Percentiles rank a stretch among this genome's conserved stretches.
These are phyloP conservation scores for Nannochloropsis salina DNA, from an alignment of 108 stramenopile genomes.

Conservation along the genomic window DNA sequence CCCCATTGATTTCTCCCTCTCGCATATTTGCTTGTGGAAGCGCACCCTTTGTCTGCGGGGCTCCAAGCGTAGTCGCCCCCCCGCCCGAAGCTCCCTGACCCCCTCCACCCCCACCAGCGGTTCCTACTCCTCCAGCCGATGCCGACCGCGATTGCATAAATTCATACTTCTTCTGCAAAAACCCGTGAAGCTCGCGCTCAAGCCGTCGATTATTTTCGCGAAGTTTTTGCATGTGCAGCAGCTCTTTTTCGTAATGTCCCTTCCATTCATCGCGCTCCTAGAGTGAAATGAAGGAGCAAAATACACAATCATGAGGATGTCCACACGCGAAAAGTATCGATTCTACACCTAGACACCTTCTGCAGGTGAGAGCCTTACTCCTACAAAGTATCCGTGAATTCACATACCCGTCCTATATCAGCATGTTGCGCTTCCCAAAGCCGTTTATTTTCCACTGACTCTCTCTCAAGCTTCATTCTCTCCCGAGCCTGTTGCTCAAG, in stretches of 20 bases:
- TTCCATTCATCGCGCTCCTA: slow-evolving; percentile 20
- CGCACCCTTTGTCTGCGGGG: background rate
- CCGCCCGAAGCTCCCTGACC: background rate
- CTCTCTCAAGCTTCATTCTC: slow-evolving; percentile 20
- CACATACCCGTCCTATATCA: background rate
- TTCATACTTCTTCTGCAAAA: background rate
- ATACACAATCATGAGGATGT: too few species aligned
- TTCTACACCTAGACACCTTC: too few species aligned
- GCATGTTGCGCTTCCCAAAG: slow-evolving; percentile 15
- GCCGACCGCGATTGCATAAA: background rate
- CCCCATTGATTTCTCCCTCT: background rate
- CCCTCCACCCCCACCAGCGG: background rate
- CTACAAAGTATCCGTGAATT: too few species aligned
- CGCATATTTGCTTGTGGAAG: background rate
- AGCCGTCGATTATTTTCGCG: slow-evolving; percentile 17
- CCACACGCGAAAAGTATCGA: too few species aligned
- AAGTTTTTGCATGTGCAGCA: slow-evolving; percentile 12
- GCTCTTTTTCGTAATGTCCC: slow-evolving; percentile 3
- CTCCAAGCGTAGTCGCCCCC: too few species aligned
- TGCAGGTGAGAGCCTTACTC: too few species aligned
- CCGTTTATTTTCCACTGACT: background rate
- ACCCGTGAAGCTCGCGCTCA: background rate
- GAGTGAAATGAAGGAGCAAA: background rate
- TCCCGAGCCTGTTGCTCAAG: background rate
- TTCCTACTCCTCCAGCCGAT: background rate